phyloP scores from a whole-genome alignment of 2,329 filamentous ascomycete species.

The Verticillium longisporum region DNA sequence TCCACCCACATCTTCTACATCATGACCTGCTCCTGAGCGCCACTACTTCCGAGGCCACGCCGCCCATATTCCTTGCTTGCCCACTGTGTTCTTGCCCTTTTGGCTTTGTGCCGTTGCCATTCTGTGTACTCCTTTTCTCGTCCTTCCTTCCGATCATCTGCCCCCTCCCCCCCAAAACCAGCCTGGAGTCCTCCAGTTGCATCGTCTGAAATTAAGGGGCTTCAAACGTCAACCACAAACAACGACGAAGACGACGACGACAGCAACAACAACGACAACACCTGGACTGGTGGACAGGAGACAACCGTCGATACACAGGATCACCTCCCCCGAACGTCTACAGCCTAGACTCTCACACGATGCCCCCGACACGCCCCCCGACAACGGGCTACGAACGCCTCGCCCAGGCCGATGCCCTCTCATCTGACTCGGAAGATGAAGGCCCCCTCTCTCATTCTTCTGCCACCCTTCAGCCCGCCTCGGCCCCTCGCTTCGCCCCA shows the following conservation, averaged over 20 bases:
- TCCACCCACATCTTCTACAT: not conserved
- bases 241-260: too few species aligned
- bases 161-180: not conserved
- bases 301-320: too few species aligned
- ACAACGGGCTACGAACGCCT: conserved; percentile 82
- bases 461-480: conserved; percentile 50
- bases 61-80: not conserved
- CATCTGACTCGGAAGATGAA: conserved; percentile 63
- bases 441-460: conserved; percentile 49
- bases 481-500: conserved; percentile 56
- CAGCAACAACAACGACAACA: not conserved
- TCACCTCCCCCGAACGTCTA: not conserved
- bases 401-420: conserved; percentile 71
- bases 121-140: not conserved
- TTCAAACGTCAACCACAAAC: not conserved
- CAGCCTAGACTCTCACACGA: conserved; percentile 25
- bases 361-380: conserved; percentile 62
- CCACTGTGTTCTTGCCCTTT: not conserved
- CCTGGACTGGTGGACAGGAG: too few species aligned
- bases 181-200: not conserved
- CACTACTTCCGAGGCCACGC: not conserved
- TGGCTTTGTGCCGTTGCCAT: not conserved
- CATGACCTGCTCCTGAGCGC: not conserved
- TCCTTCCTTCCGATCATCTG: not conserved
- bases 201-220: not conserved